Conservation (phyloP, 73 alveolate species). For the Diophrys appendiculata region DNA sequence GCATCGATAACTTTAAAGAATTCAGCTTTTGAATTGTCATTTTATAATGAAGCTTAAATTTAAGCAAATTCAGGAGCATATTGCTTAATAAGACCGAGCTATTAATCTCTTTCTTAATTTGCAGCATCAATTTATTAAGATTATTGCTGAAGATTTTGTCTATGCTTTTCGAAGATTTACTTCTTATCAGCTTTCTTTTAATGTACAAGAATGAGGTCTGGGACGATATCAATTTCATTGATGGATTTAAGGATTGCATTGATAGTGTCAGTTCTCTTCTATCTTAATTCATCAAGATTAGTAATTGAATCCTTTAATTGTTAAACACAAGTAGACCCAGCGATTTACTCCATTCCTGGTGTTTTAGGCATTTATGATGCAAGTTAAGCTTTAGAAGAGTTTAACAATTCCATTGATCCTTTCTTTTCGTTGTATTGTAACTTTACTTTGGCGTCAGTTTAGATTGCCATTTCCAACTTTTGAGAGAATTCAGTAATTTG, state of each 20-base stretch:
- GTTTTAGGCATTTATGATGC: conserved; percentile 36
- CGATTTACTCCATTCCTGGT: conserved; percentile 4
- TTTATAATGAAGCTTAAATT: not conserved
- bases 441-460: conserved; percentile 26
- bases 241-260: not conserved
- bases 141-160: conserved; percentile 6
- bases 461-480: conserved; percentile 18
- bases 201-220: conserved; percentile 28
- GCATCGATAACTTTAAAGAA: conserved; percentile 27
- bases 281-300: not conserved
- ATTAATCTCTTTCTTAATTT: not conserved
- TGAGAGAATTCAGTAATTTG: conserved; percentile 4
- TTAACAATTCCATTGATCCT: conserved; percentile 3
- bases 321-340: conserved; percentile 21
- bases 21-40: not conserved
- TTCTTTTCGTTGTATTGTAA: conserved; percentile 12
- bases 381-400: conserved; percentile 11
- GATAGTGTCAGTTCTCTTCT: not conserved
- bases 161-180: conserved; percentile 13
- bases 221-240: conserved; percentile 9
- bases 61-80: conserved; percentile 1
- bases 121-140: not conserved
- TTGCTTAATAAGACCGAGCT: not conserved
- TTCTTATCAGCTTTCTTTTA: conserved; percentile 16
- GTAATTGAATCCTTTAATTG: not conserved